Conservation (phyloP, 345 rosid genomes). For the Barbarea vulgaris region DNA sequence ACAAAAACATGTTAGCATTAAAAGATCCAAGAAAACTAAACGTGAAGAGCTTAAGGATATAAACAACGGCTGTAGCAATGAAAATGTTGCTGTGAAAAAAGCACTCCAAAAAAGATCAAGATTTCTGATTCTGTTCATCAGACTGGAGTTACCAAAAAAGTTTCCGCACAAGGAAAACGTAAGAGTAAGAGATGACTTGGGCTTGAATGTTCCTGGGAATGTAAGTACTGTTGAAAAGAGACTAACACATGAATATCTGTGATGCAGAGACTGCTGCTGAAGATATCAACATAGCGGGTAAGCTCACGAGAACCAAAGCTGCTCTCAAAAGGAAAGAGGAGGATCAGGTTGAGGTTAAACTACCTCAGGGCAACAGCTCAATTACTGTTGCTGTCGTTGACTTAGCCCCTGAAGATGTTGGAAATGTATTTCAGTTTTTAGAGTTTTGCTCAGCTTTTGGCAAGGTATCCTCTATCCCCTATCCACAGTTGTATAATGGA, state of each 20-base stretch:
- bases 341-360: constrained; percentile 38
- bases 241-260: not conserved
- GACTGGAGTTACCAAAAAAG: constrained; percentile 20
- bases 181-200: constrained; percentile 16
- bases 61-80: constrained; percentile 30
- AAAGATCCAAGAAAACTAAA: not conserved
- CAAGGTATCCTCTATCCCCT: constrained; percentile 49
- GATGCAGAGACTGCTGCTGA: constrained; percentile 5
- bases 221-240: not conserved
- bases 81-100: constrained; percentile 32
- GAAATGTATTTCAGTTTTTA: constrained; percentile 72
- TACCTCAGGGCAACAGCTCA: constrained; percentile 60
- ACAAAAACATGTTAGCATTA: constrained; percentile 18
- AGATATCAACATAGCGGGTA: too few relatives aligned
- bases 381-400: constrained; percentile 61
- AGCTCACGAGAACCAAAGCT: constrained; percentile 9
- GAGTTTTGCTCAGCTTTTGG: constrained; percentile 85
- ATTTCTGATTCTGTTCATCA: constrained; percentile 26
- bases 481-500: not conserved
- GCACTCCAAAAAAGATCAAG: constrained; percentile 30
- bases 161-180: constrained; percentile 17
- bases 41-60: constrained; percentile 47
- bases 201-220: not conserved
- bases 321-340: constrained; percentile 35
- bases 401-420: constrained; percentile 59